Conservation (phyloP, 2,329 filamentous ascomycete genomes). For the Fusarium stilboides region DNA sequence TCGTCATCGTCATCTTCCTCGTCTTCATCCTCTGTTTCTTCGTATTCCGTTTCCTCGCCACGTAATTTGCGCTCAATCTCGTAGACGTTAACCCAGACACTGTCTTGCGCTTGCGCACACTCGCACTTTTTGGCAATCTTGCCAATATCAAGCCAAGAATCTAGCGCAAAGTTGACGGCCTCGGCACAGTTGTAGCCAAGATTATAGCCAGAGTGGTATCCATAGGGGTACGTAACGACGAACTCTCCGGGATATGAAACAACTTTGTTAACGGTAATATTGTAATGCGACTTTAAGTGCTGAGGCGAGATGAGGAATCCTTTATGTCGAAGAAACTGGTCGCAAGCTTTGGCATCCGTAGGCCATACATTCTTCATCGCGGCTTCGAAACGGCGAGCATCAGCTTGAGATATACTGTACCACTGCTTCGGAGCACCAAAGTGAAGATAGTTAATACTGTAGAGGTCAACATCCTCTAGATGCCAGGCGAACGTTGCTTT, state of each 20-base stretch:
- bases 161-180: slow-evolving; percentile 97
- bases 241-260: slow-evolving; percentile 98
- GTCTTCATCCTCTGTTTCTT: slow-evolving; percentile 81
- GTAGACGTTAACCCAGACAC: slow-evolving; percentile 97
- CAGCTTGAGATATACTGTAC: slow-evolving; percentile 98
- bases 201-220: slow-evolving; percentile 98
- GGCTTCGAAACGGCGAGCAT: slow-evolving; percentile 91
- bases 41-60: slow-evolving; percentile 88
- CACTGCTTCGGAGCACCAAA: slow-evolving; percentile 99
- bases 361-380: slow-evolving; percentile 98
- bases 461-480: slow-evolving; percentile 97
- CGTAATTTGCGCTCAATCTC: slow-evolving; percentile 95
- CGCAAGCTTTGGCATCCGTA: slow-evolving; percentile 93
- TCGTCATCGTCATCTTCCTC: slow-evolving; percentile 77
- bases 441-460: slow-evolving; percentile 99
- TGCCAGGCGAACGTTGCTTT: slow-evolving; percentile 99
- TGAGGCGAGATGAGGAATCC: slow-evolving; percentile 96
- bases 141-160: slow-evolving; percentile 95
- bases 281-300: slow-evolving; percentile 87
- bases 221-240: slow-evolving; percentile 98
- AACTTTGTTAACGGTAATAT: slow-evolving; percentile 95
- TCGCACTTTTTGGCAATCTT: slow-evolving; percentile 97
- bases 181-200: slow-evolving; percentile 99
- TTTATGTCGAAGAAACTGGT: slow-evolving; percentile 97
- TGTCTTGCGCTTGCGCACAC: slow-evolving; percentile 94